Evolutionary conservation across 2,329 filamentous ascomycete species (phyloP).

Genomic region (Tolypocladium ovalisporum): DNA sequence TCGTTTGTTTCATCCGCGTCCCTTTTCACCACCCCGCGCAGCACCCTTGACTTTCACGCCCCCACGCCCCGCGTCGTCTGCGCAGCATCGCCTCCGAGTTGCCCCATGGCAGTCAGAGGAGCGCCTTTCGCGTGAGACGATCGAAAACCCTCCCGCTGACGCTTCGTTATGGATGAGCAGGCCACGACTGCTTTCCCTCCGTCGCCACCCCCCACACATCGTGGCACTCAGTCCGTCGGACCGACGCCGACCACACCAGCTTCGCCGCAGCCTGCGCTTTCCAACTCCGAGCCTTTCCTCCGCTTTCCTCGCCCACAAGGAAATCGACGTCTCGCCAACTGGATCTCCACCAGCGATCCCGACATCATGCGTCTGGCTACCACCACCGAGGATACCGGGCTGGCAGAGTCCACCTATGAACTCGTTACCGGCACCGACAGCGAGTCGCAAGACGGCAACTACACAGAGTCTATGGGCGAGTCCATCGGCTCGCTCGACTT

Average conservation of each 20-base stretch:
- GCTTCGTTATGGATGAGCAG: conserved; percentile 44
- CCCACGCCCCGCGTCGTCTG: not conserved
- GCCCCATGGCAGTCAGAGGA: not conserved
- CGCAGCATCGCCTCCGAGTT: not conserved
- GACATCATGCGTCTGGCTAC: conserved; percentile 41
- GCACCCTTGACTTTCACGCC: not conserved
- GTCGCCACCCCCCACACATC: conserved; percentile 15
- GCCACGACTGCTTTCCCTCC: conserved; percentile 14
- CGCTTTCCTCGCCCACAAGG: conserved; percentile 47
- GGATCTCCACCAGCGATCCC: conserved; percentile 46
- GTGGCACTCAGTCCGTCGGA: conserved; percentile 17
- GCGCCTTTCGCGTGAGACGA: conserved; percentile 13
- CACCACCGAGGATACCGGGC: conserved; percentile 36
- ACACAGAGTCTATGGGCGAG: conserved; percentile 35
- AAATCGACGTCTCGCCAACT: conserved; percentile 45
- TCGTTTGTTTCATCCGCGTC: conserved; percentile 4
- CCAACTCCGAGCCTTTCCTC: conserved; percentile 36
- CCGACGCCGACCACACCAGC: conserved; percentile 8
- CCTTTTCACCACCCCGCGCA: conserved; percentile 2
- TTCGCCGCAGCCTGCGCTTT: conserved; percentile 13
- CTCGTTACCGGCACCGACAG: conserved; percentile 42
- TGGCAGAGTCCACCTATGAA: conserved; percentile 47
- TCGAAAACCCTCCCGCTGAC: conserved; percentile 12
- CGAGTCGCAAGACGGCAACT: conserved; percentile 38
- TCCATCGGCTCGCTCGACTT: conserved; percentile 40